Evolutionary conservation across 805 yeast species (phyloP), one percentile per base, ranked within the genome.

Genomic region (Lipomyces yamadae): DNA sequence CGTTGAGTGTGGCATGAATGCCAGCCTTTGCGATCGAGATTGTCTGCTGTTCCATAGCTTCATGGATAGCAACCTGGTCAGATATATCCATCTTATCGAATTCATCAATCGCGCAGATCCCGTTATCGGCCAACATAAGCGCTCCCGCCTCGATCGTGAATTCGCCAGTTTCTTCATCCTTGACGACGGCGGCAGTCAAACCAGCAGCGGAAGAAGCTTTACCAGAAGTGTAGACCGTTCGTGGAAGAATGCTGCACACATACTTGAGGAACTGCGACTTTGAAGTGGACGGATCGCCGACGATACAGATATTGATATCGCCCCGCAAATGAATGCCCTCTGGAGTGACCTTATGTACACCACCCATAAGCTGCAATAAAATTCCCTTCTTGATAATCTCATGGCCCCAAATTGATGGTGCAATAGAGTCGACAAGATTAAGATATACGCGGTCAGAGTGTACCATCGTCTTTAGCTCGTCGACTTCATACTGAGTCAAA

Each of bases 41-140:
- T 0, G 99, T 95, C 79, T 95, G 99, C 80, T 95, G 99, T 83
- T 95, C 99, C 99, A 95, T 95, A 32, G 98, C 99, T 81, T 95
- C 99, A 80, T 95, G 99, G 81, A 95, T 94, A 2, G 98, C 98
- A 63, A 95, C 98, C 80, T 95, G 98, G 79, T 95, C 98, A 1
- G 88, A 79, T 55, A 93, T 78, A 78, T 94, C 98, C 99, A 95
- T 95, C 81, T 95, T 95, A 77, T 95, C 99, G 74, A 95, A 95
- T 81, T 95, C 99, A 78, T 95, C 99, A 78, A 95, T 95, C 74
- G 97, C 96, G 84, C 99, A 95, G 68, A 95, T 91, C 69, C 99
- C 99, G 76, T 94, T 95, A 79, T 95, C 99, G 0, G 99, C 98
- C 71, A 95, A 83, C 98, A 95, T 95, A 65, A 95, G 82, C 2